phyloP scores from a whole-genome alignment of 345 rosid species.

The Clausena lansium region DNA sequence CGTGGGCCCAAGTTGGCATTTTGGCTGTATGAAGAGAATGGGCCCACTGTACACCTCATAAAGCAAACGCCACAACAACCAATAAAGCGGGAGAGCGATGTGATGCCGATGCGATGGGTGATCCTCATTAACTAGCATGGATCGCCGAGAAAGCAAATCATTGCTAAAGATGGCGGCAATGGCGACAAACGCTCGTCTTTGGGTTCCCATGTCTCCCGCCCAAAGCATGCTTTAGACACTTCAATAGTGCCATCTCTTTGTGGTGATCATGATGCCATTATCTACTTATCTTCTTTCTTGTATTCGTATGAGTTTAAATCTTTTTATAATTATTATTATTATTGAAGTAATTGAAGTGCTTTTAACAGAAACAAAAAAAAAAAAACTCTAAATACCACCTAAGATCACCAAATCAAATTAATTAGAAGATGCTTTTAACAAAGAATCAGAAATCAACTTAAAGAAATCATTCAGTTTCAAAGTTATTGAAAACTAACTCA shows the following conservation, averaged over 20 bases:
- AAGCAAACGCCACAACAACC: neutral
- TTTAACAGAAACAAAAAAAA: too few species aligned
- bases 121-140: neutral
- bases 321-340: too few species aligned
- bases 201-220: slow-evolving; percentile 15
- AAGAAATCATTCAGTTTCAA: too few species aligned
- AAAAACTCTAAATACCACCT: too few species aligned
- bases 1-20: slow-evolving; percentile 1
- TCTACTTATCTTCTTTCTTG: too few species aligned
- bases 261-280: neutral
- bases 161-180: neutral
- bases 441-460: too few species aligned
- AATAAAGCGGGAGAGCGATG: neutral
- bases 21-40: neutral
- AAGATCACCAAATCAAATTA: too few species aligned
- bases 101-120: neutral
- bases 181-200: slow-evolving; percentile 7
- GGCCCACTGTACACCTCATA: neutral
- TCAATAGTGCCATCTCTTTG: neutral
- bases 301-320: neutral
- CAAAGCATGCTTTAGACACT: slow-evolving; percentile 8
- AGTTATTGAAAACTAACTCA: too few species aligned
- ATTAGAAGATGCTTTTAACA: too few species aligned
- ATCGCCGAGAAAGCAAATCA: neutral
- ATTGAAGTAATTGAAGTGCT: too few species aligned